phyloP scores from a whole-genome alignment of 2,329 filamentous ascomycete species.

The Calonectria leucothoes region DNA sequence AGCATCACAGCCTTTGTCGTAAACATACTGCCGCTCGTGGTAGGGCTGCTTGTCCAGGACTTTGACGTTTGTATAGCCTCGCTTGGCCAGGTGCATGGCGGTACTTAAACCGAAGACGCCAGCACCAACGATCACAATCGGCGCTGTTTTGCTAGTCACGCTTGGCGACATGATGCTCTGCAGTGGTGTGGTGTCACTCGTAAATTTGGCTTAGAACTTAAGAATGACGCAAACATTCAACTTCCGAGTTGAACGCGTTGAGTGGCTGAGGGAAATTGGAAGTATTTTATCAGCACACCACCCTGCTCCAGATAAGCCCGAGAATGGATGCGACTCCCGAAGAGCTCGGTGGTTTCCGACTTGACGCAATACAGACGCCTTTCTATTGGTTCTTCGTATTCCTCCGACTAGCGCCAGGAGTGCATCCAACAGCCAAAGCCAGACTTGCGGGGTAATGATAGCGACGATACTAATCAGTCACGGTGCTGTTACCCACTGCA shows the following conservation, averaged over 20 bases:
- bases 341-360: neutral
- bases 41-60: constrained; percentile 60
- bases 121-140: constrained; percentile 18
- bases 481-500: neutral
- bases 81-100: constrained; percentile 41
- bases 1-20: constrained; percentile 49
- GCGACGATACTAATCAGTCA: neutral
- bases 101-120: constrained; percentile 47
- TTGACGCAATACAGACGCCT: neutral
- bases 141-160: neutral
- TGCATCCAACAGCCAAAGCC: neutral
- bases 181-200: neutral
- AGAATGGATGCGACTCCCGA: neutral
- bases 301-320: neutral
- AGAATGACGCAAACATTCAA: neutral
- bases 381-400: constrained; percentile 16
- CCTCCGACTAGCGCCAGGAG: constrained; percentile 9
- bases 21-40: constrained; percentile 52
- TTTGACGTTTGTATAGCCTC: constrained; percentile 58
- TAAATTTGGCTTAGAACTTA: too few relatives aligned
- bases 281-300: neutral
- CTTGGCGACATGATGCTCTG: neutral
- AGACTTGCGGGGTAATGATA: neutral
- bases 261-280: neutral
- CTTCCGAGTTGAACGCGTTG: neutral